phyloP scores from a whole-genome alignment of 257 asterid genomes.

The Przewalskia tangutica region DNA sequence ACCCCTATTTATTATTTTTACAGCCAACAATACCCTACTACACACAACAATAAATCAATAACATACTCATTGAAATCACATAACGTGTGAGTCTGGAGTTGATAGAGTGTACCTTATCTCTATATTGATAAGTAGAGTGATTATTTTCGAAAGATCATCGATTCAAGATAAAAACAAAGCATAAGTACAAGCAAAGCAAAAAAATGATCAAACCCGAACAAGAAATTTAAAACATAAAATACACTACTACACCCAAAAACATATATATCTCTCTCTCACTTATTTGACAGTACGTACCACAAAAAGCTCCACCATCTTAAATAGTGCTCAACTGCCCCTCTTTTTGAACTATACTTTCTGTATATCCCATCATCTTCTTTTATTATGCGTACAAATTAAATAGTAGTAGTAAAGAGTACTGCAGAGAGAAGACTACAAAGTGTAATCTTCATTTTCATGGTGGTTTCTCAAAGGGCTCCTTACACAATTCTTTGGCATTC shows the following conservation, averaged over 20 bases:
- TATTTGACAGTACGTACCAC: background rate
- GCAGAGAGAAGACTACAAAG: background rate
- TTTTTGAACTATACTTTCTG: background rate
- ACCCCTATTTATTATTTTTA: slow-evolving; percentile 18
- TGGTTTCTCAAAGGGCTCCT: slow-evolving; percentile 68
- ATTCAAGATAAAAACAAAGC: too few species aligned
- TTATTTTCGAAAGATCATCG: too few species aligned
- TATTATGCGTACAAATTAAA: background rate
- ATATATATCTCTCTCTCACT: background rate
- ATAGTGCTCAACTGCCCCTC: slow-evolving; percentile 36
- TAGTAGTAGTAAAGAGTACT: background rate
- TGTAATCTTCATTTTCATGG: slow-evolving; percentile 30
- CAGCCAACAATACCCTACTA: slow-evolving; percentile 1
- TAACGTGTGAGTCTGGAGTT: too few species aligned
- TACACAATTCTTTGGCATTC: slow-evolving; percentile 90
- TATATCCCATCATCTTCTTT: too few species aligned
- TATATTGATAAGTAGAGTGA: too few species aligned
- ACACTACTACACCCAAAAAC: too few species aligned
- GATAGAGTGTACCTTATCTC: too few species aligned
- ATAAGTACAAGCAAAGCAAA: too few species aligned
- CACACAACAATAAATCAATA: too few species aligned
- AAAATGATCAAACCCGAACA: too few species aligned
- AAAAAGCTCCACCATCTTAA: slow-evolving; percentile 24
- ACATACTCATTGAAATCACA: too few species aligned
- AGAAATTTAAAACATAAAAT: too few species aligned